phyloP scores from a whole-genome alignment of 2,329 filamentous ascomycete species.

The Didymella exigua region DNA sequence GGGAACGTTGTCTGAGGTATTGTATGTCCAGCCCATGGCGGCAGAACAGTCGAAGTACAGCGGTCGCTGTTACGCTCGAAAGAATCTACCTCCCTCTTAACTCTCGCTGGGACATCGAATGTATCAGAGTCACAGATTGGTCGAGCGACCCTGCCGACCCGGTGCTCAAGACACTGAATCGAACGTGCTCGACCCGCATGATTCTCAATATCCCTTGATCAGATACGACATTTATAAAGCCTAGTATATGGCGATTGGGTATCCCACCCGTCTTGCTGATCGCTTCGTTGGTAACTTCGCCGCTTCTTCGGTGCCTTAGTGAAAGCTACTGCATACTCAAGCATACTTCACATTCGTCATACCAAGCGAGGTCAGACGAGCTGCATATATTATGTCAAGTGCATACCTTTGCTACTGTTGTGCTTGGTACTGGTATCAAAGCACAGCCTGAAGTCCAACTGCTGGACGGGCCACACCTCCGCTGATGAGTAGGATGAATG shows the following conservation, averaged over 20 bases:
- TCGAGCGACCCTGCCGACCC: neutral
- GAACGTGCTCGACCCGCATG: neutral
- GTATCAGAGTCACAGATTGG: neutral
- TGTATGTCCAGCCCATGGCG: constrained; percentile 23
- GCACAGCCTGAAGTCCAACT: neutral
- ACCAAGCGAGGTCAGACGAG: neutral
- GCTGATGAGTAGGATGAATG: neutral
- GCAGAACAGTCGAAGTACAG: neutral
- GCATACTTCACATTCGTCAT: neutral
- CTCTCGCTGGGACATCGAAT: neutral
- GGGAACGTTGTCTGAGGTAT: constrained; percentile 9
- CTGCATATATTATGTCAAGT: neutral
- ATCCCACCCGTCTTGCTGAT: neutral
- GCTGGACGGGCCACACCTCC: neutral
- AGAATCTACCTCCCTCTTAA: neutral
- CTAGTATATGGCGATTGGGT: neutral
- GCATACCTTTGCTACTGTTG: neutral
- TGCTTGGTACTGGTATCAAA: neutral
- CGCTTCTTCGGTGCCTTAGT: neutral
- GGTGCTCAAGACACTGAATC: neutral
- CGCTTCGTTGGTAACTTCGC: neutral
- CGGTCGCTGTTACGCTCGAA: neutral
- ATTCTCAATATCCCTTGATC: neutral
- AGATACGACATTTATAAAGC: neutral
- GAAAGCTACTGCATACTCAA: neutral